Base-by-base conservation (phyloP, 495 filamentous ascomycete genomes). In the Aspergillus wentii region DNA sequence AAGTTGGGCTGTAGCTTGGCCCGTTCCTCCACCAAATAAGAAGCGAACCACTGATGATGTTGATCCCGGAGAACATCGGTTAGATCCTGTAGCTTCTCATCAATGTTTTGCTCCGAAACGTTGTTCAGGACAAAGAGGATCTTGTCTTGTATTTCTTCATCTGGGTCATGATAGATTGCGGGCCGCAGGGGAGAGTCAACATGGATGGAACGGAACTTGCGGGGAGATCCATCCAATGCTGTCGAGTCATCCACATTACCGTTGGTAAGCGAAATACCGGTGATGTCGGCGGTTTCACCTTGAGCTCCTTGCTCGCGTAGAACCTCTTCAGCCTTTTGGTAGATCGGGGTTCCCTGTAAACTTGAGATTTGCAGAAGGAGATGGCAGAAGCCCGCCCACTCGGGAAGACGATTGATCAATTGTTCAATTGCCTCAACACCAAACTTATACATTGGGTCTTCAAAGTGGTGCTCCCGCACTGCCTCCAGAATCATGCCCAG, bases 121-220 rank as follows among this genome's bases (percentile, higher is more conserved):
- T 99, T 99, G 69, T 99, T 99, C 40, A 99, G 67, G 21, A 89
- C 85, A 54, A 99, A 99, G 42, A 94, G 77, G 39, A 97, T 88
- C 56, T 88, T 94, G 53, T 95, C 92, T 40, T 94, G 88, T 2
- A 82, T 74, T 15, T 94, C 85, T 38, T 84, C 84, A 41, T 82
- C 74, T 1, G 92, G 92, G 11, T 95, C 87, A 43, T 89, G 79
- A 36, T 84, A 91, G 11, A 65, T 51, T 21, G 73, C 76, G 22
- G 50, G 63, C 6, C 65, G 66, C 13, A 76, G 57, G 13, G 79
- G 79, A 10, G 82, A 71, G 42, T 92, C 87, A 17, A 85, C 76
- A 41, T 86, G 75, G 16, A 96, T 60, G 11, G 88, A 84, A 17
- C 72, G 69, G 56, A 97, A 96, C 26, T 70, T 51, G 64, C 81